Evolutionary conservation across 139 green algal species (phyloP).

Genomic region (Picochlorum sp.): DNA sequence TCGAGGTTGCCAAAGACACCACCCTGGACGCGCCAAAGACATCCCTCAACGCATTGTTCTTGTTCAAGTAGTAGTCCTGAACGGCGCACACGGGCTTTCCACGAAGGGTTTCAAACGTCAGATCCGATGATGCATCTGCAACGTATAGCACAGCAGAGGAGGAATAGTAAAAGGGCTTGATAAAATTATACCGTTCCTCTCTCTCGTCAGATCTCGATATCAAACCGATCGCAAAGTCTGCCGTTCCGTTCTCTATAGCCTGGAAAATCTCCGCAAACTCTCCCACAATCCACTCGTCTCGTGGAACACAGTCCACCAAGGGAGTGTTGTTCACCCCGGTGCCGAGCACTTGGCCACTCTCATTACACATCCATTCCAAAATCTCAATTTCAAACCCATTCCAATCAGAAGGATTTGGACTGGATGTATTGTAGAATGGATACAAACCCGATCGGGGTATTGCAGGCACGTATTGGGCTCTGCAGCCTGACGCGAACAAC

Average conservation of each 20-base stretch:
- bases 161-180: slow-evolving; percentile 5
- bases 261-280: slow-evolving; percentile 2
- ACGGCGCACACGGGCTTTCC: neutral
- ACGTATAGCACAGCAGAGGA: neutral
- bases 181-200: neutral
- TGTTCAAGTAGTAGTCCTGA: slow-evolving; percentile 5
- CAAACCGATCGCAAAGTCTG: slow-evolving; percentile 7
- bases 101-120: slow-evolving; percentile 2
- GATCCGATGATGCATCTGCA: neutral
- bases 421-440: slow-evolving; percentile 8
- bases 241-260: slow-evolving; percentile 5
- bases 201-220: slow-evolving; percentile 1
- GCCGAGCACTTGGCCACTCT: neutral
- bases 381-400: slow-evolving; percentile 7
- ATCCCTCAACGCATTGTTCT: neutral
- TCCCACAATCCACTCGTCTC: slow-evolving; percentile 2
- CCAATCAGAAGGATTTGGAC: slow-evolving; percentile 4
- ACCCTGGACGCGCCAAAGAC: neutral
- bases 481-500: neutral
- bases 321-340: slow-evolving; percentile 4
- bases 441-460: neutral
- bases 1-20: slow-evolving; percentile 1
- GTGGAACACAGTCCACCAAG: neutral
- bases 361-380: slow-evolving; percentile 5
- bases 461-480: neutral